A percentile compares a stretch with the other conserved stretches of the same genome.
These are phyloP conservation scores for Candida silvatica DNA, from an alignment of 805 yeast genomes.

Conservation along the genomic window DNA sequence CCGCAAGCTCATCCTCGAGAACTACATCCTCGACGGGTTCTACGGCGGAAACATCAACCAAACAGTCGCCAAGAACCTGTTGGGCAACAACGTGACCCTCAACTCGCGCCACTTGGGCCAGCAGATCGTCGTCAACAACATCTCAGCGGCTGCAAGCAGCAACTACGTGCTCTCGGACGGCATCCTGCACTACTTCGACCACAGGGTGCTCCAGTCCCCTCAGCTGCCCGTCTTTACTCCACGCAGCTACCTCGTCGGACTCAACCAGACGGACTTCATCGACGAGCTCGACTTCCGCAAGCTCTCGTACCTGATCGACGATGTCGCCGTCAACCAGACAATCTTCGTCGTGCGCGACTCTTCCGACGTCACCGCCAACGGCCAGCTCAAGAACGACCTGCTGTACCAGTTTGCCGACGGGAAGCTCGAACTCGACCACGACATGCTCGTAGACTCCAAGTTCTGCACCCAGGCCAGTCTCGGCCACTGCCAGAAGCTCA, in stretches of 20 bases:
- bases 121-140: constrained; percentile 26
- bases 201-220: constrained; percentile 14
- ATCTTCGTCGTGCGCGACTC: constrained; percentile 42
- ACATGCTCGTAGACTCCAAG: constrained; percentile 36
- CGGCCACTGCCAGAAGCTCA: constrained; percentile 61
- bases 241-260: constrained; percentile 49
- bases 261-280: constrained; percentile 55
- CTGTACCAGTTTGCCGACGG: constrained; percentile 60
- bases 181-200: constrained; percentile 38
- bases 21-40: constrained; percentile 31
- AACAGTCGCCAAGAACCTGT: constrained; percentile 16
- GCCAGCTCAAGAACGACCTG: constrained; percentile 24
- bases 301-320: constrained; percentile 47
- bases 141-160: constrained; percentile 24
- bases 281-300: constrained; percentile 60
- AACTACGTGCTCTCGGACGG: constrained; percentile 40
- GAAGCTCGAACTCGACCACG: constrained; percentile 29
- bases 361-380: constrained; percentile 16
- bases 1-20: constrained; percentile 18
- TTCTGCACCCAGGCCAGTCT: constrained; percentile 42
- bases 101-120: constrained; percentile 24
- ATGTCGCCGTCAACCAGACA: constrained; percentile 43
- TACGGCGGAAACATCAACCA: constrained; percentile 33
- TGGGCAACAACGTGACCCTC: constrained; percentile 16
- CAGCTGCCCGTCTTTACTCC: constrained; percentile 35